These are phyloP conservation scores for Talaromyces sp. DNA, from an alignment of 2,329 filamentous ascomycete genomes.

Conservation along the genomic window DNA sequence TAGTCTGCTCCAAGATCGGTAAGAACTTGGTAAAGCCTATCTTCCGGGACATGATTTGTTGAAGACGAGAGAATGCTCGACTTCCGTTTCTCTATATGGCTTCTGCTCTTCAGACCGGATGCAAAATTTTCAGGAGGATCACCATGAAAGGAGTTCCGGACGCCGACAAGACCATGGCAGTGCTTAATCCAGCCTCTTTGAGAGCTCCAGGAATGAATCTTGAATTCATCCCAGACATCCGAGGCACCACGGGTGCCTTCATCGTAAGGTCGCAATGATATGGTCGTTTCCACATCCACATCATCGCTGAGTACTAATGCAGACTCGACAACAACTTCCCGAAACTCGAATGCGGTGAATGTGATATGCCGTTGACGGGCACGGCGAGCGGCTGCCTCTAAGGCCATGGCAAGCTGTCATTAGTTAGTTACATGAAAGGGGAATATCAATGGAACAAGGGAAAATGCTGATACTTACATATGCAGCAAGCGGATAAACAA, in stretches of 20 bases:
- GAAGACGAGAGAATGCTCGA: neutral
- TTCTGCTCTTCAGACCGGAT: neutral
- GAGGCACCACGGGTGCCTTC: slow-evolving; percentile 43
- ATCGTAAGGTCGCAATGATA: slow-evolving; percentile 40
- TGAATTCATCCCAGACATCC: slow-evolving; percentile 31
- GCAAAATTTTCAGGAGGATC: slow-evolving; percentile 17
- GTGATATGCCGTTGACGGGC: slow-evolving; percentile 28
- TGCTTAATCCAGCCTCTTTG: slow-evolving; percentile 31
- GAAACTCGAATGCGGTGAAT: slow-evolving; percentile 49
- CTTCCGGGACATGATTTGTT: slow-evolving; percentile 31
- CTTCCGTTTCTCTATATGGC: neutral
- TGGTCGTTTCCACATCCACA: slow-evolving; percentile 51
- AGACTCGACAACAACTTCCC: slow-evolving; percentile 49
- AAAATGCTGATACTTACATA: slow-evolving; percentile 8
- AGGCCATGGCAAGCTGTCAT: slow-evolving; percentile 31
- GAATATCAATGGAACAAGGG: neutral
- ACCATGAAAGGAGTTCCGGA: slow-evolving; percentile 23
- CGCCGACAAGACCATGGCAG: slow-evolving; percentile 31
- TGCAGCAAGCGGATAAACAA: slow-evolving; percentile 32
- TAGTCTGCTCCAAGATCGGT: slow-evolving; percentile 51
- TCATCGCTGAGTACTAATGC: slow-evolving; percentile 52
- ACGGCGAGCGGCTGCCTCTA: slow-evolving; percentile 35
- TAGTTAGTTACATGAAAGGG: neutral
- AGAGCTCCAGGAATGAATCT: slow-evolving; percentile 29
- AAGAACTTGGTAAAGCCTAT: slow-evolving; percentile 50